Evolutionary conservation across 2,329 filamentous ascomycete genomes (phyloP).

Genomic region (Ascochyta clinopodiicola): DNA sequence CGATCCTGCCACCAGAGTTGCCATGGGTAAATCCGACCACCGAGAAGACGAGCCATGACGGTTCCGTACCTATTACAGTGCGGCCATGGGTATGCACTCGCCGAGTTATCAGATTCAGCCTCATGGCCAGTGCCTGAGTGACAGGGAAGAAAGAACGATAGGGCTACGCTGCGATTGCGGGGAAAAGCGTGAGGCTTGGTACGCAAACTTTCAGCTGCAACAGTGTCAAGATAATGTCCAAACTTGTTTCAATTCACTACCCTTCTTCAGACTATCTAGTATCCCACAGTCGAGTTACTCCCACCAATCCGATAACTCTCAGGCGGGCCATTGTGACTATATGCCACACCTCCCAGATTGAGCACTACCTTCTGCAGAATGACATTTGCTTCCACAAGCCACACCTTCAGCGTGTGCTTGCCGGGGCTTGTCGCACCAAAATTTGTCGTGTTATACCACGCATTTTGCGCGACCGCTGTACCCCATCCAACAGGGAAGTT

Average conservation of each 20-base stretch:
- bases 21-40: background rate
- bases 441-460: conserved; percentile 57
- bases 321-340: conserved; percentile 45
- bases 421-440: conserved; percentile 43
- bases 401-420: conserved; percentile 53
- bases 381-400: conserved; percentile 55
- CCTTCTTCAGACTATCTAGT: background rate
- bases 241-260: background rate
- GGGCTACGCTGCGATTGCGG: background rate
- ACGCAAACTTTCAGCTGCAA: background rate
- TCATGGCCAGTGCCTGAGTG: no score
- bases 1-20: conserved; percentile 56
- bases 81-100: no score
- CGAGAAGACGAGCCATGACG: no score
- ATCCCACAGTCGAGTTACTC: conserved; percentile 9
- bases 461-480: conserved; percentile 57
- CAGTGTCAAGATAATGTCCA: background rate
- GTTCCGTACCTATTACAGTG: no score
- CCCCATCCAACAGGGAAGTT: conserved; percentile 58
- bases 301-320: conserved; percentile 48
- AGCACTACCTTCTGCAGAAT: conserved; percentile 47
- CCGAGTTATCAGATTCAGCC: no score
- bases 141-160: no score
- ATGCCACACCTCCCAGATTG: conserved; percentile 43
- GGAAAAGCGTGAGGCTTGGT: background rate